Evolutionary conservation across 2,329 filamentous ascomycete species (phyloP), one percentile per base, ranked within the genome.

Genomic region (Mycosphaerella sp.): DNA sequence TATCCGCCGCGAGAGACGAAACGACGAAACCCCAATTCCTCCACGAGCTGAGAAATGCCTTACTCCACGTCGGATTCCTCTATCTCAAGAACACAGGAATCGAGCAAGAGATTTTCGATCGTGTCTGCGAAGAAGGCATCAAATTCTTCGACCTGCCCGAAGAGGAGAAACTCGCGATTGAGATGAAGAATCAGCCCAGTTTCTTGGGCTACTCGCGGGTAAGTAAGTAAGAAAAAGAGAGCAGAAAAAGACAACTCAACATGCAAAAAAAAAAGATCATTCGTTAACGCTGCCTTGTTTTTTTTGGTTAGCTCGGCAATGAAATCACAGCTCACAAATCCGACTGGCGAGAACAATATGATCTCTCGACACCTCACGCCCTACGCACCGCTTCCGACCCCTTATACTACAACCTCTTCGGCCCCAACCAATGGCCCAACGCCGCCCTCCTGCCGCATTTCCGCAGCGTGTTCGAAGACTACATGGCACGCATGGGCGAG

Each of bases 1-100:
- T 94, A 53, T 79, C 84, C 12, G 73, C 79, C 17, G 85, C 87
- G 35, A 73, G 75, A 57, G 71, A 82, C 59, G 75, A 80, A 14
- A 71, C 73, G 4, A 84, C 85, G 0, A 94, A 93, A 70, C 78
- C 85, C 2, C 72, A 71, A 28, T 93, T 95, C 62, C 78, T 94
- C 0, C 69, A 73, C 0, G 75, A 87, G 48, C 76, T 95, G 28
- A 84, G 86, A 13, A 75, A 86, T 68, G 87, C 87, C 0, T 72
- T 95, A 28, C 79, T 95, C 62, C 85, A 91, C 66, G 86, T 94
- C n/a, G 89, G 89, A 1, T 95, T 95, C 64, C 69, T 94, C 17
- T 95, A 95, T 64, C 79, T 95, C 55, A 85, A 84, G 64, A 89
- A 94, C 64, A 84, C 87, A 2, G 86, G 85, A 17, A 82, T 91